These are phyloP conservation scores for Mycena capillaripes DNA, from an alignment of 768 basidiomycete species.

Conservation along the genomic window DNA sequence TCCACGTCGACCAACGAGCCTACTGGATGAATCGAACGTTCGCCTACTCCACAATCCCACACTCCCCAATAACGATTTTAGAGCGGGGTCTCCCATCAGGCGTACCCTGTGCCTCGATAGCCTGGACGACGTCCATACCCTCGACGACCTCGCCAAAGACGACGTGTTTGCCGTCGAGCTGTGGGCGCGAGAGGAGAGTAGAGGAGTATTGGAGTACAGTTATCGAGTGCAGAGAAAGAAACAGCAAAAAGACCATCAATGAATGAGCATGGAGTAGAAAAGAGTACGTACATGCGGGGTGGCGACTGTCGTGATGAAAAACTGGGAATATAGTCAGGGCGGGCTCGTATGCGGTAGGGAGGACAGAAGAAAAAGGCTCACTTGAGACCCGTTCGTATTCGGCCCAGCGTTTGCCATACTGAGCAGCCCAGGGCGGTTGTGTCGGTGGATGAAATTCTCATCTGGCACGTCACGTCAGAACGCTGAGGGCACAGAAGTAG, in stretches of 20 bases:
- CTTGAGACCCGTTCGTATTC: constrained; percentile 87
- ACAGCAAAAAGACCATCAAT: too few species aligned
- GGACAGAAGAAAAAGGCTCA: constrained; percentile 17
- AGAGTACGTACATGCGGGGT: constrained; percentile 61
- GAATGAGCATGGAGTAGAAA: too few species aligned
- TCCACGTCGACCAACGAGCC: too few species aligned
- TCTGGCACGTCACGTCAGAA: constrained; percentile 55
- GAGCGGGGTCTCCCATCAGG: constrained; percentile 56
- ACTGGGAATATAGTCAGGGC: constrained; percentile 54
- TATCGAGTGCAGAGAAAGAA: too few species aligned
- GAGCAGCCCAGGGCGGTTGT: constrained; percentile 76
- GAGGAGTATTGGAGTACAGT: too few species aligned
- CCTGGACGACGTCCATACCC: constrained; percentile 68
- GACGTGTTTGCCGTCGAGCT: constrained; percentile 89
- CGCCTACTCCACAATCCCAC: constrained; percentile 62
- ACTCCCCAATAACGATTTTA: constrained; percentile 66
- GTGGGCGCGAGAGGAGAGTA: constrained; percentile 54
- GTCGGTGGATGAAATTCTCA: constrained; percentile 87
- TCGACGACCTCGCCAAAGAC: constrained; percentile 88
- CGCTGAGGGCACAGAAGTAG: not conserved
- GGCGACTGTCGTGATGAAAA: constrained; percentile 89
- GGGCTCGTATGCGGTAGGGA: too few species aligned
- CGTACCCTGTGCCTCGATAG: constrained; percentile 57
- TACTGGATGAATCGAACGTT: too few species aligned
- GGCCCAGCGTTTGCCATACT: constrained; percentile 87